Evolutionary conservation across 352 stramenopile genomes (phyloP).

Genomic region (Pythium folliculosum): DNA sequence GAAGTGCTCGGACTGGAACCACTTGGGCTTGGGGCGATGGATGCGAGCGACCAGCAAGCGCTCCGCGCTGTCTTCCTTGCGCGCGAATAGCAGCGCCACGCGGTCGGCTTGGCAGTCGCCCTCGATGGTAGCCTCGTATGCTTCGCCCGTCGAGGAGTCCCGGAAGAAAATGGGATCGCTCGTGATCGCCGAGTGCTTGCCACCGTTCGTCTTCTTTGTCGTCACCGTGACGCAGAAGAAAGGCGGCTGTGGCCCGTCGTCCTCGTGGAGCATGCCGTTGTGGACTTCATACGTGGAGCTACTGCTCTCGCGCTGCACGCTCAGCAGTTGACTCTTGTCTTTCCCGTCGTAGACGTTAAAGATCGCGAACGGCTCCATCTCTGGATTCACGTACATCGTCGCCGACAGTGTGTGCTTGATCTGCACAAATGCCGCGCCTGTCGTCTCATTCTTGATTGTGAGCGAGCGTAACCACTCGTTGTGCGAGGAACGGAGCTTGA

Average conservation of each 20-base stretch:
- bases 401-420: constrained; percentile 5
- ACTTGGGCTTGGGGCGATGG: not conserved
- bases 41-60: constrained; percentile 8
- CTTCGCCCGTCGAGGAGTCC: not conserved
- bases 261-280: constrained; percentile 1
- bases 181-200: too few relatives aligned
- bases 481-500: not conserved
- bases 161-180: not conserved
- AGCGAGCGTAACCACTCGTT: constrained; percentile 1
- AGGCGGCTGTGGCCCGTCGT: constrained; percentile 3
- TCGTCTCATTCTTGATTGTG: constrained; percentile 8
- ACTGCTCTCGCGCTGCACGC: not conserved
- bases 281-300: constrained; percentile 7
- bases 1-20: not conserved
- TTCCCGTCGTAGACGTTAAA: constrained; percentile 1
- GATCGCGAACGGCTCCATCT: constrained; percentile 6
- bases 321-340: not conserved
- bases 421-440: not conserved
- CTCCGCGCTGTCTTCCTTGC: not conserved
- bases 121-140: not conserved
- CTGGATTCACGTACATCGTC: not conserved
- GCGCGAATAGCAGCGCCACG: not conserved
- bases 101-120: not conserved
- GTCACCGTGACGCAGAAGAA: not conserved
- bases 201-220: too few relatives aligned